phyloP scores from a whole-genome alignment of 768 basidiomycete species.

The Dentipellis fragilis region DNA sequence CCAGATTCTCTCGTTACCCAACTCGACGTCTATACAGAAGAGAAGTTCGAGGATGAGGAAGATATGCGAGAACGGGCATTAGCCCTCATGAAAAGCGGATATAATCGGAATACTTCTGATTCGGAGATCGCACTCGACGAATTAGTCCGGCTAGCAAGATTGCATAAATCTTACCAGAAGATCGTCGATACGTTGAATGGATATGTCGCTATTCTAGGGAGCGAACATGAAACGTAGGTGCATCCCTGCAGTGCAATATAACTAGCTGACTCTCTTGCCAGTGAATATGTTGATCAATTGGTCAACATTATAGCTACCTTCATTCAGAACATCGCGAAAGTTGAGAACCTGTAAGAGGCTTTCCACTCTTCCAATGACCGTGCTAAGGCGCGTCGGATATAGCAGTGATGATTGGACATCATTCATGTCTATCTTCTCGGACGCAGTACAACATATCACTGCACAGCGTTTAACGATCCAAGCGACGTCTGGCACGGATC shows the following conservation, averaged over 20 bases:
- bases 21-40: conserved; percentile 73
- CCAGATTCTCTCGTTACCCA: conserved; percentile 75
- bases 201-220: background rate
- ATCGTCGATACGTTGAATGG: background rate
- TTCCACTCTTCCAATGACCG: background rate
- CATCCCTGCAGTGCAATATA: background rate
- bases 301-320: background rate
- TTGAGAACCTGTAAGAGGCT: background rate
- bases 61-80: conserved; percentile 63
- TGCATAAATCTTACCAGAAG: conserved; percentile 28
- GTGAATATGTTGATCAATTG: background rate
- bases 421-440: conserved; percentile 50
- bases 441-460: conserved; percentile 57
- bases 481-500: conserved; percentile 26
- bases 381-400: background rate
- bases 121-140: conserved; percentile 50
- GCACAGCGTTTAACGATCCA: conserved; percentile 52
- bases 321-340: background rate
- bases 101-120: conserved; percentile 28
- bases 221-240: conserved; percentile 46
- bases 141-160: conserved; percentile 46
- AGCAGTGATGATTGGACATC: conserved; percentile 60
- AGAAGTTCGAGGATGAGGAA: conserved; percentile 85
- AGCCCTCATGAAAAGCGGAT: conserved; percentile 22
- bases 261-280: background rate